A percentile compares a stretch with the other conserved stretches of the same genome.
Conservation (phyloP, 345 rosid species). For the Pugionium dolabratum region DNA sequence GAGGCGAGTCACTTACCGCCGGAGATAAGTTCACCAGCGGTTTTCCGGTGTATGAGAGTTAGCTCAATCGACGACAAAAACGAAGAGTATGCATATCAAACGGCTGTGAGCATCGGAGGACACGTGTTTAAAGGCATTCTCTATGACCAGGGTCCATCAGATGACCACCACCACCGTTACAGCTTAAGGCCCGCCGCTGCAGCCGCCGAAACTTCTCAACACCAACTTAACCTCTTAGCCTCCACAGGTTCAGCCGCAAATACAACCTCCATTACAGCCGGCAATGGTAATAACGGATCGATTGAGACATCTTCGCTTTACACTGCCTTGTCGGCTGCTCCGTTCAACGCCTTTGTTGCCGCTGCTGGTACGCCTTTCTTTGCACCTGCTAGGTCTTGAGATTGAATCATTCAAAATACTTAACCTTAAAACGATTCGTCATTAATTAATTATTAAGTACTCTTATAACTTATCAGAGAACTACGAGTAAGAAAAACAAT, state of each 20-base stretch:
- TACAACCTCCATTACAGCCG: background rate
- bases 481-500: background rate
- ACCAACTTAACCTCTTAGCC: slow-evolving; percentile 47
- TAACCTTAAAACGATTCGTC: slow-evolving; percentile 9
- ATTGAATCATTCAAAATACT: too few relatives aligned
- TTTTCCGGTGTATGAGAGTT: slow-evolving; percentile 64
- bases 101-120: slow-evolving; percentile 72
- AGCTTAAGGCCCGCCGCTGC: too few relatives aligned
- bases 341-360: slow-evolving; percentile 68
- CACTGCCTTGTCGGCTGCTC: slow-evolving; percentile 48
- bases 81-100: slow-evolving; percentile 64
- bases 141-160: slow-evolving; percentile 47
- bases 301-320: slow-evolving; percentile 42
- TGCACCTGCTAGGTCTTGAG: slow-evolving; percentile 73
- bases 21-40: slow-evolving; percentile 55
- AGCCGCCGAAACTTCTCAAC: too few relatives aligned
- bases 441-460: slow-evolving; percentile 11
- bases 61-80: slow-evolving; percentile 50
- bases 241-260: slow-evolving; percentile 22
- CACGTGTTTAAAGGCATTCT: slow-evolving; percentile 74
- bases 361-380: slow-evolving; percentile 76
- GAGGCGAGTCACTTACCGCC: slow-evolving; percentile 52
- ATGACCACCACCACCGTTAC: too few relatives aligned
- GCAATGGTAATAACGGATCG: slow-evolving; percentile 24
- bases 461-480: slow-evolving; percentile 3